Base-by-base conservation (phyloP, 169 alveolate species). In the Cyclospora cayetanensis region DNA sequence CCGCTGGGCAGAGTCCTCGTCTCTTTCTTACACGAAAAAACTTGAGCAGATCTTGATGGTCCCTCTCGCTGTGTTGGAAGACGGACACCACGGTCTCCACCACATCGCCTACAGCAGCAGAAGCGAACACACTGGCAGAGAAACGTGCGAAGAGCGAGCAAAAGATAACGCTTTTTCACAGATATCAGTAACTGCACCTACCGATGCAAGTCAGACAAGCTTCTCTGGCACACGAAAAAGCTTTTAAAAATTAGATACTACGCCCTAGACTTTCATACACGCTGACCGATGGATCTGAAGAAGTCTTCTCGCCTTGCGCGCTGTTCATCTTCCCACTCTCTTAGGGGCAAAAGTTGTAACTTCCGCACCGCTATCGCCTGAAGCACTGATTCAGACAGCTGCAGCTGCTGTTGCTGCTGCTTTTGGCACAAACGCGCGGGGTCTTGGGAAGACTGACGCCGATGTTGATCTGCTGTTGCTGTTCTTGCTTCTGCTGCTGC, bases 361-460 rank as follows among this genome's bases (percentile, higher is more conserved):
- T 68, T 68, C 15, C 82, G 2, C 35, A 41, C 46, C n/a, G 82
- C 82, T 68, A 68, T 68, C 3, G 82, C 82, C 52, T 68, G 82
- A 4, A 68, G 82, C 82, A 68, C 82, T 9, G 82, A 68, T 25
- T 68, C 82, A 34, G 82, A 68, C 4, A 68, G 82, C 52, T 68
- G 82, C 82, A 31, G 82, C 52, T 68, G 82, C 82, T 68, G 82
- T 50, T 68, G 82, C 82, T 68, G 82, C 52, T 34, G 82, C 82
- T 68, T 41, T 50, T 68, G 46, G 15, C 35, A 27, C 52, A 7
- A 11, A 15, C 60, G 60, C 60, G 60, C 7, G 60, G 60, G 60
- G 60, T 7, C 7, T 7, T 46, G 7, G 60, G 60, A 46, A 46
- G 60, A 15, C 15, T 46, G 7, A 15, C 60, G 60, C 60, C 60